These are phyloP conservation scores for Solanum neorickii DNA, from an alignment of 257 asterid genomes.

Conservation along the genomic window DNA sequence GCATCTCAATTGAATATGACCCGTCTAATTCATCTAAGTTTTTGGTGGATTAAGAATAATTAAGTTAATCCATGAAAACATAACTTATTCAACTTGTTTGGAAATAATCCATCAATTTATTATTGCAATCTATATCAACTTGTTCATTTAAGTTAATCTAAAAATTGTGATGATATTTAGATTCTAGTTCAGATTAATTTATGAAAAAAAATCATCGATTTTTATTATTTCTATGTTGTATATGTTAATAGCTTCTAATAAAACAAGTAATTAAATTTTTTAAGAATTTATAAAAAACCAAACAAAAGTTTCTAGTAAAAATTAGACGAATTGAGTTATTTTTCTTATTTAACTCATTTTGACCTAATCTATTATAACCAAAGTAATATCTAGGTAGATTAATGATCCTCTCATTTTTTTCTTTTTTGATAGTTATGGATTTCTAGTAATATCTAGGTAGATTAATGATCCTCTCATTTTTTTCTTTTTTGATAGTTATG, in stretches of 20 bases:
- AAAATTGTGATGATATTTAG: neutral
- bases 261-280: too few relatives aligned
- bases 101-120: neutral
- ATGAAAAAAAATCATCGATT: accelerated
- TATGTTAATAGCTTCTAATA: neutral
- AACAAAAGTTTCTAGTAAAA: neutral
- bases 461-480: neutral
- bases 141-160: neutral
- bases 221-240: neutral
- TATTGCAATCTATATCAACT: neutral
- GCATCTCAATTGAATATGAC: neutral
- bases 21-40: neutral
- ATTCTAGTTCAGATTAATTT: neutral
- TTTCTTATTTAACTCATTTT: neutral
- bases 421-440: neutral
- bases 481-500: neutral
- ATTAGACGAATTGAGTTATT: neutral
- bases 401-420: neutral
- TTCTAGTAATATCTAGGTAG: neutral
- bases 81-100: neutral
- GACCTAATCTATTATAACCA: neutral
- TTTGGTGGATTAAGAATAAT: neutral
- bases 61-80: neutral
- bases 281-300: too few relatives aligned
- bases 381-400: neutral